A percentile compares a stretch with the other conserved stretches of the same genome.
These are phyloP conservation scores for Oryza meyeriana DNA, from an alignment of 176 grass and related monocot species.

Conservation along the genomic window DNA sequence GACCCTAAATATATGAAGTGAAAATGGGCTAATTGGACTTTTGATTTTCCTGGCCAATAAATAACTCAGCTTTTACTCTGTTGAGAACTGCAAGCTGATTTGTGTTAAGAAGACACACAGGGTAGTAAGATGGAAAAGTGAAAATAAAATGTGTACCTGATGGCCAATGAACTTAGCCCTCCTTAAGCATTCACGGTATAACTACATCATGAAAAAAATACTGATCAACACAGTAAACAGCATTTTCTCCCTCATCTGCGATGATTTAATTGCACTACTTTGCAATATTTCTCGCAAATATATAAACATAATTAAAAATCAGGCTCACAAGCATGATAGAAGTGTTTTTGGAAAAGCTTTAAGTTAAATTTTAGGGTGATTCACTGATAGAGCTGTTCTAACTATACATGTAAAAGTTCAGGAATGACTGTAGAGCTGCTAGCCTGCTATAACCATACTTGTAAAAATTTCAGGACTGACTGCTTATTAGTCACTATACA, in stretches of 20 bases:
- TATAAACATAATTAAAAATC: slow-evolving; percentile 6
- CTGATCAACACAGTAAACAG: not conserved
- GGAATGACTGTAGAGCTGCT: not conserved
- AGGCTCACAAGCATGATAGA: not conserved
- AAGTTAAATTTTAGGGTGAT: not conserved
- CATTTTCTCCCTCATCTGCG: not conserved
- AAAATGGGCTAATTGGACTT: not conserved
- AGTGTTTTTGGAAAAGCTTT: slow-evolving; percentile 13
- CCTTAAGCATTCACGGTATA: slow-evolving; percentile 69
- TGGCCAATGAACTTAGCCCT: slow-evolving; percentile 66
- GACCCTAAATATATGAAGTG: not conserved
- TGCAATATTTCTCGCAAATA: not conserved
- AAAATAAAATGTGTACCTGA: slow-evolving; percentile 40
- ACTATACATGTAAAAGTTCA: not conserved
- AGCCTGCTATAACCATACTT: not conserved
- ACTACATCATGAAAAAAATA: slow-evolving; percentile 34
- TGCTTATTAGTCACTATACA: too few relatives aligned
- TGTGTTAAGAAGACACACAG: not conserved
- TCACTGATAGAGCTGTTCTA: not conserved
- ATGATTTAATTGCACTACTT: not conserved
- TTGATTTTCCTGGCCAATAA: not conserved
- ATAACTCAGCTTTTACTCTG: not conserved
- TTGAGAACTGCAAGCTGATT: not conserved
- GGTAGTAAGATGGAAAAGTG: not conserved
- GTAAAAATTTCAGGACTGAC: not conserved